Conservation (phyloP, 202 grass and related monocot genomes). For the Setaria viridis region DNA sequence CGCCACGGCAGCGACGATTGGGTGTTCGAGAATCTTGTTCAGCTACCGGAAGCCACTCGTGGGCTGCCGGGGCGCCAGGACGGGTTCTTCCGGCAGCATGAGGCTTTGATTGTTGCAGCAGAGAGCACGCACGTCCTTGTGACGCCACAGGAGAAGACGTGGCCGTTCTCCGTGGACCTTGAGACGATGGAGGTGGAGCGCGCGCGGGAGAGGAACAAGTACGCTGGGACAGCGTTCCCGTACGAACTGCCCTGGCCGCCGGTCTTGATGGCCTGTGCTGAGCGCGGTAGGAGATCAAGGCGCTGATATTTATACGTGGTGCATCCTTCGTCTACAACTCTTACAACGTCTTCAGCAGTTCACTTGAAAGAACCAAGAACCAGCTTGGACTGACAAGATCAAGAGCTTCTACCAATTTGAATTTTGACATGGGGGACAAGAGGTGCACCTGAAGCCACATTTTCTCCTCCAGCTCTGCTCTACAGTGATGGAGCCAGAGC, state of each 20-base stretch:
- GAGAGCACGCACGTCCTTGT: not conserved
- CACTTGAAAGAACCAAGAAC: no score
- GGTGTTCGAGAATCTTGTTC: not conserved
- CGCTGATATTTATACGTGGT: not conserved
- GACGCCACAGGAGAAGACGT: constrained; percentile 14
- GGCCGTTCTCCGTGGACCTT: constrained; percentile 11
- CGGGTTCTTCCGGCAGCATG: not conserved
- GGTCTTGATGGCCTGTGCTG: not conserved
- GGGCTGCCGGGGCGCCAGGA: not conserved
- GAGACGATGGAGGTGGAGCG: constrained; percentile 1
- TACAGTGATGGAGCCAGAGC: no score
- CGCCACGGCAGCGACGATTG: not conserved
- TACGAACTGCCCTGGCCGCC: not conserved
- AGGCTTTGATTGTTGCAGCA: not conserved
- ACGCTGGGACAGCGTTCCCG: not conserved
- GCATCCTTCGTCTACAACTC: no score
- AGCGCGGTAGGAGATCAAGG: not conserved
- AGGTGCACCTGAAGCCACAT: no score
- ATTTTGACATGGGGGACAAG: no score
- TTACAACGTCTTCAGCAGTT: no score
- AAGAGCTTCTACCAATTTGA: no score
- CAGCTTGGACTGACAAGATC: no score
- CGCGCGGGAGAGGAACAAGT: not conserved
- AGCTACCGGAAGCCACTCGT: not conserved
- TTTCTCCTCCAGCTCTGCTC: no score